Evolutionary conservation across 768 basidiomycete species (phyloP), one percentile per base, ranked within the genome.

Genomic region (Sarcodon aspratus): DNA sequence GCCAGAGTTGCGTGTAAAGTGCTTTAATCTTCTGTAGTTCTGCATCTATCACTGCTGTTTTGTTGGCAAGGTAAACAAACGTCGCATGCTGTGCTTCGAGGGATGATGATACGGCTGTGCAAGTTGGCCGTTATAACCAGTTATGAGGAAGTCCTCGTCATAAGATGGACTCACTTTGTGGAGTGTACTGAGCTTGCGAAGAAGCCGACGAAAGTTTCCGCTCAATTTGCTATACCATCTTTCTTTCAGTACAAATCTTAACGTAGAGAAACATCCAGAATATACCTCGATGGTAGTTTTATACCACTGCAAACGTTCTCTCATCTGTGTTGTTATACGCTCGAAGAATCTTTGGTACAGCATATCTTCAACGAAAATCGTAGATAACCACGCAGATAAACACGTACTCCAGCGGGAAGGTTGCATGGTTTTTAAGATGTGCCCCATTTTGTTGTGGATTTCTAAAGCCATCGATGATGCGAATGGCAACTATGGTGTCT

Each of bases 401-500:
- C 54, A 69, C 80, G 44, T 54, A 89, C 85, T 89, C 88, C 9
- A 87, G 66, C 18, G 88, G 88, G 64, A 90, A 92, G n/a, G 69
- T 72, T 2, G 88, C 83, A 51, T 88, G 78, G 45, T 83, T 83
- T 59, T 85, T 88, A 46, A 89, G 66, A 63, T 85, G 79, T 18
- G 71, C 72, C 17, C 76, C 79, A 50, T 79, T 75, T 55, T 79
- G 78, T 49, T 88, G 85, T 3, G 83, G 82, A 57, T 82, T 83
- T 52, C 73, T 76, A 66, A 84, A 86, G 7, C 80, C 87, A 54
- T 89, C 87, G 44, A 92, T 70, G 48, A 90, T 82, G 31, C 79
- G 78, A 7, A 78, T 87, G 3, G 85, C 79, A 27, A 80, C 70
- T 47, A 90, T 87, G 18, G 81, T 85, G 56, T 91, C 89, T 64